Base-by-base conservation (phyloP, 2,329 filamentous ascomycete genomes). In the Pestalotiopsis sp. region DNA sequence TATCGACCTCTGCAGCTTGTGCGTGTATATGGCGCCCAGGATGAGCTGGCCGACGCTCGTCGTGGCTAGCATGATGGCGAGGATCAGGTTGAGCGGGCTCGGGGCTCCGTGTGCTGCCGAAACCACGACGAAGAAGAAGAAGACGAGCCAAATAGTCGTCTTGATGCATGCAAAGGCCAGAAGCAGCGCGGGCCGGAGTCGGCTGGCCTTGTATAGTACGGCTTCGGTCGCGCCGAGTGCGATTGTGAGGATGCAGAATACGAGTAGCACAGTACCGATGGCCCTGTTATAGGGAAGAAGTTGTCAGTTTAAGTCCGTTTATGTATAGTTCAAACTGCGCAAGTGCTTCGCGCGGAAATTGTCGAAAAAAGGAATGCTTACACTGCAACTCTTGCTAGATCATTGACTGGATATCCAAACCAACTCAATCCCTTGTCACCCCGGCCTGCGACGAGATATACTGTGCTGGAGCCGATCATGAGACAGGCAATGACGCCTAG, bases 91-190 rank as follows among this genome's bases (percentile, higher is more conserved):
- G 20, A 70, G 58, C 38, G 59, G 39, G 23, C 64, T 65, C 11
- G 60, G 27, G 17, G 64, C 39, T 6, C 31, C 52, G 7, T 36
- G 23, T 11, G 52, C 68, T 7, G 69, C 68, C 20, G 45, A 17
- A 1, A 69, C 4, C 41, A 72, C 25, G 38, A 41, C 36, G 14
- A 71, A 23, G n/a, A 70, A 25, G 17, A 72, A 64, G 20, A 68
- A 71, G 20, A 45, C 68, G 9, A 23, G 49, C 72, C 72, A 74
- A 52, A 68, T 64, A 13, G 63, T n/a, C 6, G 71, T 70, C 66
- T 71, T 72, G 49, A 73, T 14, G 56, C 66, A 63, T 3, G 71
- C 62, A 41, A 61, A 65, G 41, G 41, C 63, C 38, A 74, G 69
- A 17, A 73, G 25, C 4, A 70, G n/a, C 17, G 58, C 64, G 3